Percentiles rank a stretch among this genome's conserved stretches.
phyloP scores from a whole-genome alignment of 352 stramenopile species.

The Phytopythium aichiense region DNA sequence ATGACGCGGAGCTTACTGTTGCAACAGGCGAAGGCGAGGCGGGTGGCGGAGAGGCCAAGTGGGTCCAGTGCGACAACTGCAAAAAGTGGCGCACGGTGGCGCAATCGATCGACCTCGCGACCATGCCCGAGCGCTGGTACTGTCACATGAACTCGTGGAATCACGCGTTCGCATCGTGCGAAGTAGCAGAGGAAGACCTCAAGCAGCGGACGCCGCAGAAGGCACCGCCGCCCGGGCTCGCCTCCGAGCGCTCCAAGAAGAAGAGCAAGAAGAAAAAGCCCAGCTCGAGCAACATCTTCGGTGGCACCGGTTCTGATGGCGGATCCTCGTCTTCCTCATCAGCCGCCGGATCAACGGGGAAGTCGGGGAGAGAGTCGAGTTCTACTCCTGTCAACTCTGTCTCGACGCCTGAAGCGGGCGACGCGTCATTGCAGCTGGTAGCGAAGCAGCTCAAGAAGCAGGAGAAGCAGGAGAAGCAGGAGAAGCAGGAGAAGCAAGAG shows the following conservation, averaged over 20 bases:
- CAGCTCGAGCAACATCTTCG: constrained; percentile 20
- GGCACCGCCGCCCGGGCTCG: neutral
- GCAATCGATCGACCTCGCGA: constrained; percentile 80
- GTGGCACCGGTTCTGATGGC: constrained; percentile 18
- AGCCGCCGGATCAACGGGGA: constrained; percentile 13
- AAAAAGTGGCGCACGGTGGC: constrained; percentile 95
- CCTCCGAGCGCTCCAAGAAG: constrained; percentile 18
- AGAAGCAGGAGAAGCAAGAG: constrained; percentile 56
- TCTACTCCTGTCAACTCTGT: neutral
- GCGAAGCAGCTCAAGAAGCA: constrained; percentile 39
- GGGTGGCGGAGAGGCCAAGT: constrained; percentile 73
- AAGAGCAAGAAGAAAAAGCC: constrained; percentile 31
- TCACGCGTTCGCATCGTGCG: constrained; percentile 75
- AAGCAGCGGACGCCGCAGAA: constrained; percentile 18
- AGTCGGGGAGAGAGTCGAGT: neutral
- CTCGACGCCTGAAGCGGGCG: neutral
- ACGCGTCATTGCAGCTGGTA: neutral
- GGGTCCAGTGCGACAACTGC: constrained; percentile 96
- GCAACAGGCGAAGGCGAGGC: constrained; percentile 15
- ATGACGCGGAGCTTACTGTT: constrained; percentile 6
- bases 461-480: constrained; percentile 14
- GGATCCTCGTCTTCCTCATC: constrained; percentile 34
- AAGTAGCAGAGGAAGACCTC: constrained; percentile 88
- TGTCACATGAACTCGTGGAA: constrained; percentile 96
- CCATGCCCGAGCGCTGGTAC: constrained; percentile 94